phyloP scores from a whole-genome alignment of 768 basidiomycete genomes.

The Saitozyma podzolica region DNA sequence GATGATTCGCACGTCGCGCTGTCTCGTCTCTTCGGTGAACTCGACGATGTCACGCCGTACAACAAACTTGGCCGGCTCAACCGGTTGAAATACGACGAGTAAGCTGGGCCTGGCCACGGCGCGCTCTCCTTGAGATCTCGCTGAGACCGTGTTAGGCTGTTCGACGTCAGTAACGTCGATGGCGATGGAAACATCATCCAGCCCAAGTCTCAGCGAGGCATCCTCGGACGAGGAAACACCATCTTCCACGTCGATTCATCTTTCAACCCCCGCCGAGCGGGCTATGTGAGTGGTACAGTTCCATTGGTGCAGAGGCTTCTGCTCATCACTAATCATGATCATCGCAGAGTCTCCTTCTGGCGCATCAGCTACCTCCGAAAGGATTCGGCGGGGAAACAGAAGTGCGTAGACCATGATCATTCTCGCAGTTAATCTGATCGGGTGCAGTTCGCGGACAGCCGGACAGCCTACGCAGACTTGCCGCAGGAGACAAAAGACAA shows the following conservation, averaged over 20 bases:
- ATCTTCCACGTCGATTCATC: conserved; percentile 22
- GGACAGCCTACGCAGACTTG: conserved; percentile 19
- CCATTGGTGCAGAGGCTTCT: neutral
- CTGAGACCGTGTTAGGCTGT: conserved; percentile 10
- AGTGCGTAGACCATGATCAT: conserved; percentile 1
- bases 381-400: conserved; percentile 16
- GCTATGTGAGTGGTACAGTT: conserved; percentile 6
- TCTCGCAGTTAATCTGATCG: conserved; percentile 4
- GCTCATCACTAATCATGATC: neutral
- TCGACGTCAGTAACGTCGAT: conserved; percentile 28
- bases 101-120: neutral
- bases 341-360: conserved; percentile 10
- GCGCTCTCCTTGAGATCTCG: conserved; percentile 2
- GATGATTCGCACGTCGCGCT: conserved; percentile 20
- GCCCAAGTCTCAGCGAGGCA: conserved; percentile 15
- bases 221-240: conserved; percentile 17
- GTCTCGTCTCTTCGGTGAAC: conserved; percentile 19
- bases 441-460: conserved; percentile 21
- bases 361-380: conserved; percentile 17
- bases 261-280: conserved; percentile 27
- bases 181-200: conserved; percentile 20
- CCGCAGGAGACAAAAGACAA: conserved; percentile 8
- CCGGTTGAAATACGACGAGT: conserved; percentile 23
- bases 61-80: conserved; percentile 16
- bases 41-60: conserved; percentile 25